Conservation (phyloP, 2,329 filamentous ascomycete species). For the Fusarium stilboides region DNA sequence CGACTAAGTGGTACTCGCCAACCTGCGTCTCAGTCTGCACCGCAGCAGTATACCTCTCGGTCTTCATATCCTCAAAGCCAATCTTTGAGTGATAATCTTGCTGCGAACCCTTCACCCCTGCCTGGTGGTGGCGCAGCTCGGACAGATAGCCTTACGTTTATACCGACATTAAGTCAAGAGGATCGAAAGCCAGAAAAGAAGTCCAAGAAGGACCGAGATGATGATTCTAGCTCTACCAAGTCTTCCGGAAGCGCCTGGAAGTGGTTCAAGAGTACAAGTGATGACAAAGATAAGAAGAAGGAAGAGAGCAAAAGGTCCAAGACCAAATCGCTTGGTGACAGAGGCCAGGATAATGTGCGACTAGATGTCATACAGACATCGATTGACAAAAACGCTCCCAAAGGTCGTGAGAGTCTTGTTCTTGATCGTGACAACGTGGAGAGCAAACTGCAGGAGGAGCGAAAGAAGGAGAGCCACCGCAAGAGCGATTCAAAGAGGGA, state of each 20-base stretch:
- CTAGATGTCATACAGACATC: conserved; percentile 90
- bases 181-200: conserved; percentile 84
- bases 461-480: conserved; percentile 83
- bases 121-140: conserved; percentile 76
- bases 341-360: conserved; percentile 82
- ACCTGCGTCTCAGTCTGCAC: conserved; percentile 38
- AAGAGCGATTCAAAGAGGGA: conserved; percentile 89
- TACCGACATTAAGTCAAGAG: conserved; percentile 78
- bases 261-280: conserved; percentile 85
- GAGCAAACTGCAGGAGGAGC: conserved; percentile 81
- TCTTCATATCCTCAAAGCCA: conserved; percentile 49
- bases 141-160: conserved; percentile 84
- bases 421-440: conserved; percentile 84
- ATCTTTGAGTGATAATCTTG: conserved; percentile 50
- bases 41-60: conserved; percentile 50
- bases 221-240: conserved; percentile 71
- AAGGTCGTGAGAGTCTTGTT: conserved; percentile 85
- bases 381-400: conserved; percentile 77
- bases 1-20: conserved; percentile 41
- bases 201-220: conserved; percentile 80
- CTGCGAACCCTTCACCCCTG: conserved; percentile 71
- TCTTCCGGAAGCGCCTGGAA: conserved; percentile 81
- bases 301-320: conserved; percentile 79
- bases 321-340: conserved; percentile 69
- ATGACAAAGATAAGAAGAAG: conserved; percentile 74